A percentile compares a stretch with the other conserved stretches of the same genome.
Evolutionary conservation across 2,329 filamentous ascomycete species (phyloP).

Genomic region (Orbilia javanica): DNA sequence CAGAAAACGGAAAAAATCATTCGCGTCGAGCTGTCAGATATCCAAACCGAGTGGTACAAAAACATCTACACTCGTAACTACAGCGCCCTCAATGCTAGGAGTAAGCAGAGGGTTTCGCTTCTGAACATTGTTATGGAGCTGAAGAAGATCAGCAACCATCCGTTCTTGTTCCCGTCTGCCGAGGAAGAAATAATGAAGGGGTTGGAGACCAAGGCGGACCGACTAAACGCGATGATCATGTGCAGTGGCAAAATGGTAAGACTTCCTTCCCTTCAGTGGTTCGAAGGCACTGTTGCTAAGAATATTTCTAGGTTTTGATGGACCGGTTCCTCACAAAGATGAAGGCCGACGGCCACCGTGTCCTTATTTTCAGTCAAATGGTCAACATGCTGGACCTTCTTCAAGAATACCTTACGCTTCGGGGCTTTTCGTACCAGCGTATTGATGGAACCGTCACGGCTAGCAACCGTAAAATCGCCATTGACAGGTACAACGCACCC

Average conservation of each 20-base stretch:
- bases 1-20: constrained; percentile 99
- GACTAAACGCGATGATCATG: constrained; percentile 90
- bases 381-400: constrained; percentile 98
- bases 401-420: constrained; percentile 89
- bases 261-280: not conserved
- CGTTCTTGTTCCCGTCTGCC: constrained; percentile 95
- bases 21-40: constrained; percentile 93
- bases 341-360: constrained; percentile 91
- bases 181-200: constrained; percentile 89
- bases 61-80: constrained; percentile 98
- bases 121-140: constrained; percentile 99
- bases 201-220: constrained; percentile 85
- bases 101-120: constrained; percentile 86
- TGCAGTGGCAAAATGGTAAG: constrained; percentile 99
- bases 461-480: constrained; percentile 87
- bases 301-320: constrained; percentile 70
- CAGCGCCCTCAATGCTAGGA: constrained; percentile 88
- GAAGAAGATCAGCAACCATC: constrained; percentile 99
- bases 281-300: constrained; percentile 15
- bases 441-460: constrained; percentile 95
- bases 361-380: constrained; percentile 99
- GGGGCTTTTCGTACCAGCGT: constrained; percentile 94
- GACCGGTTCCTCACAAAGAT: constrained; percentile 95
- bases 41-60: constrained; percentile 98
- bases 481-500: constrained; percentile 98